A percentile compares a stretch with the other conserved stretches of the same genome.
These are phyloP conservation scores for Rhododendron henanense DNA, from an alignment of 148 eudicot genomes.

Conservation along the genomic window DNA sequence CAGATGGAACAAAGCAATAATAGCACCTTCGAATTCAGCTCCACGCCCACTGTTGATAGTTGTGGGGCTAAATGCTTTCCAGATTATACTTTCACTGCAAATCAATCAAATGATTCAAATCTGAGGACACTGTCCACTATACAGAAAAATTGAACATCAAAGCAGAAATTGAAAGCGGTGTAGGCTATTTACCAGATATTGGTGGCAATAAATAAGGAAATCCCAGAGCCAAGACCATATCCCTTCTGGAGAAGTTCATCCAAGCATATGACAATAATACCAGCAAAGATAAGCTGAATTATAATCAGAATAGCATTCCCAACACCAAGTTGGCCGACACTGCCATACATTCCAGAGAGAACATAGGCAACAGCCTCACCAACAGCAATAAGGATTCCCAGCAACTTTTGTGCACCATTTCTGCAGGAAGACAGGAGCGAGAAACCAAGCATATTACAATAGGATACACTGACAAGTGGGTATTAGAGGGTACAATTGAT, in stretches of 20 bases:
- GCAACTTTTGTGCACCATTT: slow-evolving; percentile 81
- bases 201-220: slow-evolving; percentile 82
- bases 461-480: background rate
- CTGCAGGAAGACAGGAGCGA: slow-evolving; percentile 18
- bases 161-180: background rate
- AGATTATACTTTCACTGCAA: slow-evolving; percentile 77
- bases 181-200: slow-evolving; percentile 58
- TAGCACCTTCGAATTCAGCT: slow-evolving; percentile 88
- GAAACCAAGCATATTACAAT: slow-evolving; percentile 6
- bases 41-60: slow-evolving; percentile 86
- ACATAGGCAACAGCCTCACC: slow-evolving; percentile 95
- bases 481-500: background rate
- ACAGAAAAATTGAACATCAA: background rate
- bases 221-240: slow-evolving; percentile 89
- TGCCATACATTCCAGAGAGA: slow-evolving; percentile 86
- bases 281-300: slow-evolving; percentile 82
- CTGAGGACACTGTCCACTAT: background rate
- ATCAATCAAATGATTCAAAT: background rate
- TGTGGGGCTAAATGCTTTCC: slow-evolving; percentile 91
- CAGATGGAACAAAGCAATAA: slow-evolving; percentile 80
- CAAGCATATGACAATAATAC: slow-evolving; percentile 76
- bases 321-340: slow-evolving; percentile 76
- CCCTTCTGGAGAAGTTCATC: slow-evolving; percentile 93
- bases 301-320: slow-evolving; percentile 79
- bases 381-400: slow-evolving; percentile 79